phyloP scores from a whole-genome alignment of 1,284 basidiomycete species.

The Neolentinus lepideus region DNA sequence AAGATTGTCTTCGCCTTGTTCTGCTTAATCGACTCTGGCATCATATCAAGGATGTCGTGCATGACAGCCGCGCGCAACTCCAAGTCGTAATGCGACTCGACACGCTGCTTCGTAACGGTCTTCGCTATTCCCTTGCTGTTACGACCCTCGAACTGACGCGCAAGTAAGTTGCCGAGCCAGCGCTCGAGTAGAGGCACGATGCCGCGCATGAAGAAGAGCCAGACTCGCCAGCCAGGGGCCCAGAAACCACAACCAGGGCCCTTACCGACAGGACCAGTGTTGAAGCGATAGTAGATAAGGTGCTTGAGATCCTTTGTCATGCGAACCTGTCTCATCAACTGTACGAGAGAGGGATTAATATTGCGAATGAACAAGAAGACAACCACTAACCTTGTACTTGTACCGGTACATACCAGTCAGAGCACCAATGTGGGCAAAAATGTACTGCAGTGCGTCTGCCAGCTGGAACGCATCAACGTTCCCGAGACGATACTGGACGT shows the following conservation, averaged over 20 bases:
- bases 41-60: conserved; percentile 99
- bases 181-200: conserved; percentile 96
- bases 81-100: conserved; percentile 97
- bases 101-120: conserved; percentile 98
- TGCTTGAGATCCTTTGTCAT: conserved; percentile 99
- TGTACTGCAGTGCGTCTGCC: conserved; percentile 97
- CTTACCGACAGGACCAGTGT: conserved; percentile 98
- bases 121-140: conserved; percentile 95
- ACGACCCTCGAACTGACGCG: conserved; percentile 96
- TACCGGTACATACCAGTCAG: conserved; percentile 99
- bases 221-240: conserved; percentile 99
- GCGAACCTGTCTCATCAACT: conserved; percentile 98
- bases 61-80: conserved; percentile 98
- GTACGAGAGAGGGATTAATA: conserved; percentile 8
- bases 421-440: conserved; percentile 96
- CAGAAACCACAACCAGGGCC: conserved; percentile 99
- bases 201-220: conserved; percentile 99
- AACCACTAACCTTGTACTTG: conserved; percentile 82
- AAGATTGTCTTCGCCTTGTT: conserved; percentile 99
- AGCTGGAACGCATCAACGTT: conserved; percentile 99
- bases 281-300: conserved; percentile 96
- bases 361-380: neutral
- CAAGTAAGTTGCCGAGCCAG: conserved; percentile 96
- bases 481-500: conserved; percentile 97
- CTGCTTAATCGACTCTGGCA: conserved; percentile 98